Evolutionary conservation across 371 early-diverging fungal genomes (phyloP).

Genomic region (Nosema muscidifuracis): DNA sequence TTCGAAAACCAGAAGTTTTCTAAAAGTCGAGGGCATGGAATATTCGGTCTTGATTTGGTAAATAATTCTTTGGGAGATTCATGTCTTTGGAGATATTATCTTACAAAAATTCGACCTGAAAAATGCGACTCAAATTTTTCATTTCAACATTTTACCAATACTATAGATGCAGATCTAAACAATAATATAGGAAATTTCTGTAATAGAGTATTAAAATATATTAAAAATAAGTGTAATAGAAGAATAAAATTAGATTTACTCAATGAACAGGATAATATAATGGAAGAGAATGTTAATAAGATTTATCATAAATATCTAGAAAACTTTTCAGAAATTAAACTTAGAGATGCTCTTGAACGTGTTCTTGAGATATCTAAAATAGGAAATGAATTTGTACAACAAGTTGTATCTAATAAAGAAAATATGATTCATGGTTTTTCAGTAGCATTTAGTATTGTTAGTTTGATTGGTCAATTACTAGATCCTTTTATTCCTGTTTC

Average conservation of each 20-base stretch:
- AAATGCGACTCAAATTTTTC: constrained; percentile 80
- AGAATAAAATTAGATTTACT: constrained; percentile 62
- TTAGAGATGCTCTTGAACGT: constrained; percentile 72
- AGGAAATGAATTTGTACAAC: constrained; percentile 86
- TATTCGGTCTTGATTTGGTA: constrained; percentile 87
- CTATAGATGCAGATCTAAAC: constrained; percentile 86
- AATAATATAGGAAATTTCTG: constrained; percentile 96
- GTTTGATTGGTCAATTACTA: constrained; percentile 74
- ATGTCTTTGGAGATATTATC: constrained; percentile 94
- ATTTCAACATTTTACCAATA: constrained; percentile 81
- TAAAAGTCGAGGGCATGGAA: constrained; percentile 90
- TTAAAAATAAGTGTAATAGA: constrained; percentile 69
- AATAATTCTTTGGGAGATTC: constrained; percentile 78
- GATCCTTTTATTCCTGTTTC: constrained; percentile 87
- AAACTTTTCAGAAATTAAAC: constrained; percentile 72
- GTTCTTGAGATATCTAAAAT: constrained; percentile 84
- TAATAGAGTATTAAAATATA: constrained; percentile 89
- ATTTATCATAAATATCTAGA: constrained; percentile 71
- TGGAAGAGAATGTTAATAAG: constrained; percentile 74
- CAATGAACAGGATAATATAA: constrained; percentile 64
- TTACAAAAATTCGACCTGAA: constrained; percentile 91
- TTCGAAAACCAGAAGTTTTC: constrained; percentile 95
- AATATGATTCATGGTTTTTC: constrained; percentile 77
- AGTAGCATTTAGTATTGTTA: constrained; percentile 73
- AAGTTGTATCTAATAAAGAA: constrained; percentile 67